Base-by-base conservation (phyloP, 2,329 filamentous ascomycete species). In the Xylariales sp. region DNA sequence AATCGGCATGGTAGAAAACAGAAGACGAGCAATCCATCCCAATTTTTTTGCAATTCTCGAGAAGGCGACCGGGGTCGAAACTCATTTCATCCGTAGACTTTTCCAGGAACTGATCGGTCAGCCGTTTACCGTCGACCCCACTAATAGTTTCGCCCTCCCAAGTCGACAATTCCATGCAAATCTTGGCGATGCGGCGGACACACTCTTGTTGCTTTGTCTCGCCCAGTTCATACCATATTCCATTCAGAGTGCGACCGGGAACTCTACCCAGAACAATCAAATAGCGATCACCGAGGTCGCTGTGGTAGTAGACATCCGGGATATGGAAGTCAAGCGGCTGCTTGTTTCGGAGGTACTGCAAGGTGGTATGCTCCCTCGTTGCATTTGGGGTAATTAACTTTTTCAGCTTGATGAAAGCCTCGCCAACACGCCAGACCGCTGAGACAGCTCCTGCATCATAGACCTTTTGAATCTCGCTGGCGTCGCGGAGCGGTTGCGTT, bases 371-470 rank as follows among this genome's bases (percentile, higher is more conserved):
- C 57, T 65, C 63, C n/a, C 34, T 65, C 57, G 63, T 65, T 50
- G 57, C 57, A 61, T 65, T 30, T 60, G 43, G 34, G 57, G 57
- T 45, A 61, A 61, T 50, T 45, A 45, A 45, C 52, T 61, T 32
- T 65, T 65, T 60, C 56, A 65, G 32, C 62, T 65, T 65, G 45
- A 65, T 61, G 34, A 65, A 65, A 56, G 63, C 63, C 23, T 61
- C 50, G 50, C 63, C 63, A 65, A 61, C 63, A 43, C 63, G 63
- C 63, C 63, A 65, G 49, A 65, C 63, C 16, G 63, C 63, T 28
- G 63, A 65, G 30, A 49, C 49, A 60, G n/a, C 62, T 60, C 62
- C 56, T 60, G 62, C 62, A 41, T 65, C 56, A 41, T 65, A 65
- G 23, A 65, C 55, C 23, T 65, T 65, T 32, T 49, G 56, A 34